Conservation (phyloP, 768 basidiomycete species). For the Phallus indusiatus region DNA sequence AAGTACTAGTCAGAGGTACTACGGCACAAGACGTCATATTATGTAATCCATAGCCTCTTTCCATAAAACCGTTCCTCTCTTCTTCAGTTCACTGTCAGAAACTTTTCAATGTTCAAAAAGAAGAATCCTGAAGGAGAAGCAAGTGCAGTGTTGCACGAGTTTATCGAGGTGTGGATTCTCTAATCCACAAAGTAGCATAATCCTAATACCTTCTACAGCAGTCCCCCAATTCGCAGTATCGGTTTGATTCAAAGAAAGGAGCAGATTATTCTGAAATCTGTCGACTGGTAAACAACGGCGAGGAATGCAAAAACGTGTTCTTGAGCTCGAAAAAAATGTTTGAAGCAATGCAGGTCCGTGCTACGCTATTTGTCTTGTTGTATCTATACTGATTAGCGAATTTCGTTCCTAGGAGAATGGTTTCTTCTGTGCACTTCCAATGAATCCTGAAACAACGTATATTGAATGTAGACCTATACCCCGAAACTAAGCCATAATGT, state of each 20-base stretch:
- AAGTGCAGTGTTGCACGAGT: constrained; percentile 29
- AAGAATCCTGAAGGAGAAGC: constrained; percentile 13
- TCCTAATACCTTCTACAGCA: constrained; percentile 19
- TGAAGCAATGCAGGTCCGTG: constrained; percentile 58
- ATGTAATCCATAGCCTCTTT: neutral
- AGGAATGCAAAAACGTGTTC: constrained; percentile 51
- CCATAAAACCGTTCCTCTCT: neutral
- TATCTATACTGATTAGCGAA: neutral
- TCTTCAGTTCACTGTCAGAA: neutral
- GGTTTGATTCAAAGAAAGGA: constrained; percentile 53
- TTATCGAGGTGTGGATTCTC: constrained; percentile 22
- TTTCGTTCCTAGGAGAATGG: constrained; percentile 38
- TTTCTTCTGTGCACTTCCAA: constrained; percentile 61
- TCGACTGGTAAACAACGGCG: constrained; percentile 28
- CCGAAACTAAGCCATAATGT: neutral
- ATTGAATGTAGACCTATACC: constrained; percentile 65
- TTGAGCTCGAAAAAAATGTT: constrained; percentile 58
- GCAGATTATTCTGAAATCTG: constrained; percentile 52
- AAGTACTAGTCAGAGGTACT: neutral
- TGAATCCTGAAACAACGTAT: constrained; percentile 54
- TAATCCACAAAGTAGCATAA: neutral
- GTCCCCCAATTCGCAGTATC: constrained; percentile 28
- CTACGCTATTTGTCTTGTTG: neutral
- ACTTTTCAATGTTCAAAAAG: neutral
- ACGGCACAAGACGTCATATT: neutral